phyloP scores from a whole-genome alignment of 345 rosid species.

The Kandelia obovata region DNA sequence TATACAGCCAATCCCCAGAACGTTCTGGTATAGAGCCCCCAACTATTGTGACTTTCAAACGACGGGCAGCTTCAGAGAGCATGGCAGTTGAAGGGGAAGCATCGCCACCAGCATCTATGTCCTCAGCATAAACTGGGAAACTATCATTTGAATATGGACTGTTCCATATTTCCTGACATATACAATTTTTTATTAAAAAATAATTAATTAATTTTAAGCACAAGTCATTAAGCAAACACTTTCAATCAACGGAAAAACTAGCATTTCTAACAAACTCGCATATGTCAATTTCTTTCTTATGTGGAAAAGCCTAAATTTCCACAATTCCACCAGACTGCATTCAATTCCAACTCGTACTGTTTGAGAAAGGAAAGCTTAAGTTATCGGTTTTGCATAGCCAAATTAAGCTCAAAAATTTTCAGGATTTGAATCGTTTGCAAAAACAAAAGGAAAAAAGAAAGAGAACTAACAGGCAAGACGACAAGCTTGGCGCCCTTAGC shows the following conservation, averaged over 20 bases:
- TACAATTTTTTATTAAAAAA: background rate
- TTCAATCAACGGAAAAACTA: background rate
- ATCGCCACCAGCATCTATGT: slow-evolving; percentile 62
- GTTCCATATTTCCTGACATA: slow-evolving; percentile 86
- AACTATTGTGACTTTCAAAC: slow-evolving; percentile 62
- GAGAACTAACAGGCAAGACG: slow-evolving; percentile 66
- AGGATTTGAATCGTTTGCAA: no score
- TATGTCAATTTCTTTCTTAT: no score
- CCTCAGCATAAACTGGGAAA: slow-evolving; percentile 87
- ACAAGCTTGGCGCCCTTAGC: slow-evolving; percentile 73
- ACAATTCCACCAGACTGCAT: no score
- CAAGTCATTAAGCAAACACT: background rate
- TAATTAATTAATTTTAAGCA: background rate
- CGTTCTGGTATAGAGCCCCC: slow-evolving; percentile 91
- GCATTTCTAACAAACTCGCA: no score
- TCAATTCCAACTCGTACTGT: no score
- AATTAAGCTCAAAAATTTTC: no score
- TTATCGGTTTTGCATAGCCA: no score
- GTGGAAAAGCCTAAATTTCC: no score
- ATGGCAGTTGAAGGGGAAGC: slow-evolving; percentile 80
- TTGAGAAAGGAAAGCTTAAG: no score
- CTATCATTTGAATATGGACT: slow-evolving; percentile 83
- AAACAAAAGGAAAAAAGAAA: background rate
- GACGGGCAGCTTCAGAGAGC: slow-evolving; percentile 72
- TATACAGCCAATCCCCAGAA: slow-evolving; percentile 63